A percentile compares a stretch with the other conserved stretches of the same genome.
Conservation (phyloP, 1,139 yeast species). For the Nadsonia commutata region DNA sequence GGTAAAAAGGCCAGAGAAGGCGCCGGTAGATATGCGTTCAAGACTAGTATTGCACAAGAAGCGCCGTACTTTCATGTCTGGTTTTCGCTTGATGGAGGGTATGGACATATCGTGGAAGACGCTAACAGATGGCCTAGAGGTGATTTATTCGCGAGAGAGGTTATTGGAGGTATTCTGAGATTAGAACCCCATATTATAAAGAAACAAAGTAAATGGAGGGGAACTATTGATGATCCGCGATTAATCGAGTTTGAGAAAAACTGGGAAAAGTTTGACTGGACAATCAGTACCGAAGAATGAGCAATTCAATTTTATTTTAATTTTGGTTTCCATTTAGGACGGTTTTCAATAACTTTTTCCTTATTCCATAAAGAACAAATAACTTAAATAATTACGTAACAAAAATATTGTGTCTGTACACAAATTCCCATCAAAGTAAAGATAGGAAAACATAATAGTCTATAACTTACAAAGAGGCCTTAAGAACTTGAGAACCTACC, state of each 20-base stretch:
- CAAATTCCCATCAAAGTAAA: no score
- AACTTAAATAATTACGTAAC: no score
- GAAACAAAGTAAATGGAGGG: conserved; percentile 21
- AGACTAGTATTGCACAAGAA: conserved; percentile 29
- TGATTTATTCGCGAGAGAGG: conserved; percentile 31
- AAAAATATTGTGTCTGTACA: no score
- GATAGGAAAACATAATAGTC: no score
- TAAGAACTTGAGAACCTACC: conserved; percentile 48
- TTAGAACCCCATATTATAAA: conserved; percentile 23
- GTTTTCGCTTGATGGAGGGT: conserved; percentile 32
- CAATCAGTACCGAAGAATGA: conserved; percentile 8
- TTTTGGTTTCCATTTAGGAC: no score
- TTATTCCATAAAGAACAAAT: no score
- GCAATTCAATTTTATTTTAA: no score
- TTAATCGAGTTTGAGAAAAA: conserved; percentile 13
- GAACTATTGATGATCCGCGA: conserved; percentile 12
- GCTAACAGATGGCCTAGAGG: conserved; percentile 29
- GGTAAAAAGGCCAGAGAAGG: conserved; percentile 13
- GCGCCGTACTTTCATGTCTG: conserved; percentile 39
- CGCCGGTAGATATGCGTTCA: conserved; percentile 23
- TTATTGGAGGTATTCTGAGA: conserved; percentile 31
- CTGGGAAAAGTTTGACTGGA: conserved; percentile 24
- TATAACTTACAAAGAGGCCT: conserved; percentile 14
- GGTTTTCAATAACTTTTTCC: no score
- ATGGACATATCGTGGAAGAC: conserved; percentile 37